Percentiles rank a stretch among this genome's conserved stretches.
phyloP scores from a whole-genome alignment of 1,284 basidiomycete species.

The Cronartium quercuum region DNA sequence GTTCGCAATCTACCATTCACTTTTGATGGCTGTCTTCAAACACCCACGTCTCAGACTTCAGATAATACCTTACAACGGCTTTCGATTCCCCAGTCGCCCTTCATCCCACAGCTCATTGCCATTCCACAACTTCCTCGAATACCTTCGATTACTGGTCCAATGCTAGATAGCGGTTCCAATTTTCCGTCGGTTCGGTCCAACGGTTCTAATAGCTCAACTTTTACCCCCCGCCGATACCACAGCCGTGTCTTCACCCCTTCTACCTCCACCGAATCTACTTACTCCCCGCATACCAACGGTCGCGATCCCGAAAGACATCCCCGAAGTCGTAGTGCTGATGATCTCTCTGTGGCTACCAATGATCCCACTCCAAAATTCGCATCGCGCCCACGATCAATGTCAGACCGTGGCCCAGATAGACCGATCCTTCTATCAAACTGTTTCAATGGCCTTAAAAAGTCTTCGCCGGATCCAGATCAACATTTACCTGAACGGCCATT shows the following conservation, averaged over 20 bases:
- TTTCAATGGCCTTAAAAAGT: background rate
- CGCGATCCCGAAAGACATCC: no score
- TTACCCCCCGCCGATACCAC: background rate
- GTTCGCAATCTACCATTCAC: constrained; percentile 30
- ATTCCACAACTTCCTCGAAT: constrained; percentile 8
- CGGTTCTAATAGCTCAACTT: constrained; percentile 9
- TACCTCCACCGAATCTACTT: constrained; percentile 6
- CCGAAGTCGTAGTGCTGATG: constrained; percentile 18
- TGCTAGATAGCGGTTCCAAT: background rate
- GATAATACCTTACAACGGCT: background rate
- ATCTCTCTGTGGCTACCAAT: constrained; percentile 8
- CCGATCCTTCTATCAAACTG: background rate
- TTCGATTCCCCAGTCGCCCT: background rate
- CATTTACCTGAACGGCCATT: background rate
- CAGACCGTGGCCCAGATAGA: constrained; percentile 17
- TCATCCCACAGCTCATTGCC: constrained; percentile 8
- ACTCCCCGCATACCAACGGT: background rate
- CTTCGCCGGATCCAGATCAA: background rate
- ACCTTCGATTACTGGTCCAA: background rate
- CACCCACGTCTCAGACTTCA: background rate
- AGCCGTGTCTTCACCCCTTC: constrained; percentile 10
- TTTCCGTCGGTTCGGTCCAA: constrained; percentile 4
- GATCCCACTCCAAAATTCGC: background rate
- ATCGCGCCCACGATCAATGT: constrained; percentile 19
- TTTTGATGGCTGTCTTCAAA: constrained; percentile 1